Conservation (phyloP, 2,329 filamentous ascomycete species). For the Neonectria coccinea region DNA sequence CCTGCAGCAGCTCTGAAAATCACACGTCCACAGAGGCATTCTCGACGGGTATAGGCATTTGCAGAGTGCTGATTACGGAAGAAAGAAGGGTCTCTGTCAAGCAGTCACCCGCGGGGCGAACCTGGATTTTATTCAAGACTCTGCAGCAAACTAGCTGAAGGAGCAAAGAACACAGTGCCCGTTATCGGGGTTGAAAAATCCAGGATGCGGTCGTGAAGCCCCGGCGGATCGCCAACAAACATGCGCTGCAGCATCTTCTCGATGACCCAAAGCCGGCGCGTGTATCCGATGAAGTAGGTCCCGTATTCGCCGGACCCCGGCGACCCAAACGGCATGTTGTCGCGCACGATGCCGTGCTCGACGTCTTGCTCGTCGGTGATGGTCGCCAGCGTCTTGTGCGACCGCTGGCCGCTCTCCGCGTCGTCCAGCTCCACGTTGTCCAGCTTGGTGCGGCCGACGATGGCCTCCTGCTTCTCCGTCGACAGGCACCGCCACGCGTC, state of each 20-base stretch:
- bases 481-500: constrained; percentile 58
- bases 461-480: constrained; percentile 64
- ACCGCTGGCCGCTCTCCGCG: constrained; percentile 57
- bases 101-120: no score
- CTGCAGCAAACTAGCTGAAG: constrained; percentile 40
- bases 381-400: constrained; percentile 67
- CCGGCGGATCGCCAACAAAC: constrained; percentile 66
- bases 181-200: constrained; percentile 66
- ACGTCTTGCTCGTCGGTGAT: constrained; percentile 62
- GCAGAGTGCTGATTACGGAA: constrained; percentile 2
- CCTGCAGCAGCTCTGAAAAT: constrained; percentile 47
- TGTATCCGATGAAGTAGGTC: constrained; percentile 70
- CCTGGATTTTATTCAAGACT: no score
- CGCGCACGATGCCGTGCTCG: constrained; percentile 66
- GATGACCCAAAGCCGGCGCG: constrained; percentile 64
- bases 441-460: constrained; percentile 68
- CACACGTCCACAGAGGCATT: constrained; percentile 52
- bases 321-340: constrained; percentile 72
- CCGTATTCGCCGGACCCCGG: constrained; percentile 64
- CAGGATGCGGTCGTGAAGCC: constrained; percentile 66
- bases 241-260: constrained; percentile 69
- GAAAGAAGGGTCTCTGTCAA: constrained; percentile 10
- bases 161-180: constrained; percentile 66
- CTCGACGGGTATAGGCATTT: constrained; percentile 9
- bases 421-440: constrained; percentile 70